These are phyloP conservation scores for Botrytis sinoallii DNA, from an alignment of 2,329 filamentous ascomycete species.

Conservation along the genomic window DNA sequence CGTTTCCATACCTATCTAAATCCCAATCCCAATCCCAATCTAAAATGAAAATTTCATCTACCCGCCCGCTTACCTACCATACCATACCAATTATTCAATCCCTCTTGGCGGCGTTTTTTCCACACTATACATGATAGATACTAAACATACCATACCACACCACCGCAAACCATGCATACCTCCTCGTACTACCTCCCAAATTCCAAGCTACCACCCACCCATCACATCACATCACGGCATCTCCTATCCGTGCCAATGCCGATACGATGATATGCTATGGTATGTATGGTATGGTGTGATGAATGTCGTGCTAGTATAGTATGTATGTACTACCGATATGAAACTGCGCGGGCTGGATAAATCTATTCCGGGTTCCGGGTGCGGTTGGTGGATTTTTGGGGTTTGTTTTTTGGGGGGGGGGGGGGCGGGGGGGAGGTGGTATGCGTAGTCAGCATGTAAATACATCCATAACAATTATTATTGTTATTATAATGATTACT, in stretches of 20 bases:
- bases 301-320: neutral
- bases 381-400: too few relatives aligned
- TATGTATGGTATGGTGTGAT: neutral
- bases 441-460: too few relatives aligned
- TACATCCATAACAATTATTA: too few relatives aligned
- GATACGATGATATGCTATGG: neutral
- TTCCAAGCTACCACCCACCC: neutral
- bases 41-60: neutral
- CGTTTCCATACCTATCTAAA: too few relatives aligned
- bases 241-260: neutral
- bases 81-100: too few relatives aligned
- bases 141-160: neutral
- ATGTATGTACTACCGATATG: neutral
- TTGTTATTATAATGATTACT: too few relatives aligned
- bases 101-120: neutral
- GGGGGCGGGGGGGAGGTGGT: too few relatives aligned
- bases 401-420: too few relatives aligned
- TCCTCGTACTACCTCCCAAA: too few relatives aligned
- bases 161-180: neutral
- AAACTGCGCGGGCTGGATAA: neutral
- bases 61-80: too few relatives aligned
- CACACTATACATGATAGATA: neutral
- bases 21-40: too few relatives aligned
- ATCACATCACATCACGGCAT: neutral
- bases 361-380: neutral